Evolutionary conservation across 768 basidiomycete genomes (phyloP).

Genomic region (Macrolepiota fuliginosa): DNA sequence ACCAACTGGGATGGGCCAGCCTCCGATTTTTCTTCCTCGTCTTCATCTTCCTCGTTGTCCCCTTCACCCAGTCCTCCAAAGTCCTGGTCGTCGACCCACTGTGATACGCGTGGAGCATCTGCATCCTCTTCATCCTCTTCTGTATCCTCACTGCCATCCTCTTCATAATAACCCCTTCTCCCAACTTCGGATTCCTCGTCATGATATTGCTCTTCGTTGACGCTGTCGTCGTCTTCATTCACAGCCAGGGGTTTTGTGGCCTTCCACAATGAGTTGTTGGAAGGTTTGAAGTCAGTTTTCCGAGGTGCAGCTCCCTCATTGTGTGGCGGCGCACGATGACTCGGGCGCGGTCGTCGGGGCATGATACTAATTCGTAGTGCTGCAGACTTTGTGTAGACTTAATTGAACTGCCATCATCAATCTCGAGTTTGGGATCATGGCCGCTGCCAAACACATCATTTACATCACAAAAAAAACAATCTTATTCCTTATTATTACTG

Average conservation of each 20-base stretch:
- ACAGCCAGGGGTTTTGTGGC: background rate
- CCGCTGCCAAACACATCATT: slow-evolving; percentile 2
- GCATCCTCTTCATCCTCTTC: slow-evolving; percentile 20
- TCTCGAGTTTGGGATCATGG: background rate
- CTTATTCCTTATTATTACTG: background rate
- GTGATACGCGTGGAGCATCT: slow-evolving; percentile 21
- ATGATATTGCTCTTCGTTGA: slow-evolving; percentile 16
- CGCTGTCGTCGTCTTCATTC: background rate
- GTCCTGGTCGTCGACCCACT: slow-evolving; percentile 27
- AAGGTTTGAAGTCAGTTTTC: background rate
- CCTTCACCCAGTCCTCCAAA: slow-evolving; percentile 24
- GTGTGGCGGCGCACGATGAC: background rate
- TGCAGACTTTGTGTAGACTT: no score
- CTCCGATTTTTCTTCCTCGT: slow-evolving; percentile 22
- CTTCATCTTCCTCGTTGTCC: slow-evolving; percentile 45
- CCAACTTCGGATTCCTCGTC: slow-evolving; percentile 1
- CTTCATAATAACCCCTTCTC: background rate
- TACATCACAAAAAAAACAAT: background rate
- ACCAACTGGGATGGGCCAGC: slow-evolving; percentile 30
- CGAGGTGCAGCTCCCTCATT: background rate
- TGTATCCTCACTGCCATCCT: slow-evolving; percentile 10
- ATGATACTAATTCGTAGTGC: slow-evolving; percentile 18
- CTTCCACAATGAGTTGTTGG: background rate
- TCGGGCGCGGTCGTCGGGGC: slow-evolving; percentile 37
- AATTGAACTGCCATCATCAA: background rate